phyloP scores from a whole-genome alignment of 768 basidiomycete genomes.

The Glaciozyma antarctica region DNA sequence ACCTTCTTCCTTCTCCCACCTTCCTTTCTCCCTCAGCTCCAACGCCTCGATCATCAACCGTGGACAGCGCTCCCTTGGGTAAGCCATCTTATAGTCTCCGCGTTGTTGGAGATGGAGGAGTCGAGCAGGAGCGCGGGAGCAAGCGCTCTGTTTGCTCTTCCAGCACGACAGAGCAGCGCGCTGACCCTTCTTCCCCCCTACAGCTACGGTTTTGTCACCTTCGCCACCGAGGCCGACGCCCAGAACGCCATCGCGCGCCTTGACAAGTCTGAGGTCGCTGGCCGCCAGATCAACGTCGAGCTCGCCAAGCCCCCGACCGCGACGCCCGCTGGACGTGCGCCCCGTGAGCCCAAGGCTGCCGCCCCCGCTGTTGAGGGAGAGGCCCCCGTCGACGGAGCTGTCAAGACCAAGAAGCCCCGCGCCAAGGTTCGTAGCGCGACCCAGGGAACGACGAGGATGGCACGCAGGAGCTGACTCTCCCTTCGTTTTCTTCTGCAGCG shows the following conservation, averaged over 20 bases:
- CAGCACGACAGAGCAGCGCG: not conserved
- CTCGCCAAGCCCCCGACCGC: slow-evolving; percentile 62
- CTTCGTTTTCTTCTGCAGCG: slow-evolving; percentile 7
- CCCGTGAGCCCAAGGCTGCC: slow-evolving; percentile 23
- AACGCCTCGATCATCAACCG: slow-evolving; percentile 70
- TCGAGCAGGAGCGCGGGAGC: not conserved
- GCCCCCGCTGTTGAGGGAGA: slow-evolving; percentile 49
- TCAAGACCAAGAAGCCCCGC: slow-evolving; percentile 54
- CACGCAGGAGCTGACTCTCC: not conserved
- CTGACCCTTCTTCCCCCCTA: not conserved
- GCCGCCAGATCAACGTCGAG: slow-evolving; percentile 80
- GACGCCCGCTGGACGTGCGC: slow-evolving; percentile 15
- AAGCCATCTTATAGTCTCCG: not conserved
- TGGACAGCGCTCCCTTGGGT: slow-evolving; percentile 30
- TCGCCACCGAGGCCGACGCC: slow-evolving; percentile 69
- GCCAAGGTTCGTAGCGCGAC: slow-evolving; percentile 38
- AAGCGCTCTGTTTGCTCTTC: not conserved
- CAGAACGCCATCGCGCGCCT: slow-evolving; percentile 75
- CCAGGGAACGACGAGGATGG: not conserved
- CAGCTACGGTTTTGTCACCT: slow-evolving; percentile 82
- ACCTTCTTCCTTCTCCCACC: not conserved
- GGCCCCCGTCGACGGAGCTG: not conserved
- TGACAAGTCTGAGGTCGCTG: slow-evolving; percentile 79
- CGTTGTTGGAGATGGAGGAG: not conserved
- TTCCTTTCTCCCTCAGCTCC: slow-evolving; percentile 45